Evolutionary conservation across 306 rosid species (phyloP).

Genomic region (Argentina anserina): DNA sequence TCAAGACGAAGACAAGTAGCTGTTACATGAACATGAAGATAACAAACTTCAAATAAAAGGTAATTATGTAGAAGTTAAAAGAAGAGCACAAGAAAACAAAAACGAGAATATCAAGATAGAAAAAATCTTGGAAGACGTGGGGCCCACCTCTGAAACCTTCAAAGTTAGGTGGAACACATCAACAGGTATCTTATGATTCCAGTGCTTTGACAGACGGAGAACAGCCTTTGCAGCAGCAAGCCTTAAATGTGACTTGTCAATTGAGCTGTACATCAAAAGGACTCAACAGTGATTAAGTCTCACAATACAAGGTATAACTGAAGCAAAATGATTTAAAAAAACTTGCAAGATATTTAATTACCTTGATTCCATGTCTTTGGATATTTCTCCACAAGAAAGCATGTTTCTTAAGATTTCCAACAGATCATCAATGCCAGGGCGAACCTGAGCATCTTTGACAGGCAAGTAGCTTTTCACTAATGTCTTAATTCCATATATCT

Average conservation of each 20-base stretch:
- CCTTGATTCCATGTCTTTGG: slow-evolving; percentile 79
- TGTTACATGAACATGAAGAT: slow-evolving; percentile 3
- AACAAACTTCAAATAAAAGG: background rate
- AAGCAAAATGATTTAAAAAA: background rate
- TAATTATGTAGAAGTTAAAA: slow-evolving; percentile 6
- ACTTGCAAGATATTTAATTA: slow-evolving; percentile 17
- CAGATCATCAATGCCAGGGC: slow-evolving; percentile 59
- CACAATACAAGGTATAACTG: background rate
- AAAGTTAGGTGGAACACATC: slow-evolving; percentile 76
- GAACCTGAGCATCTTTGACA: slow-evolving; percentile 89
- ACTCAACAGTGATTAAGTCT: slow-evolving; percentile 27
- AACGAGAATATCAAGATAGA: slow-evolving; percentile 24
- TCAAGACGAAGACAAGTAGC: slow-evolving; percentile 16
- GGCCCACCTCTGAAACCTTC: slow-evolving; percentile 70
- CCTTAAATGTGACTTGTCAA: slow-evolving; percentile 85
- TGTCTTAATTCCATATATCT: slow-evolving; percentile 89
- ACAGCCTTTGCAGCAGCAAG: slow-evolving; percentile 96
- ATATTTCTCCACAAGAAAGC: slow-evolving; percentile 78
- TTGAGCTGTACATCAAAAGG: slow-evolving; percentile 60
- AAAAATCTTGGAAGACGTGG: slow-evolving; percentile 18
- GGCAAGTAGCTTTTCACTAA: slow-evolving; percentile 90
- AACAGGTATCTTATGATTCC: slow-evolving; percentile 90
- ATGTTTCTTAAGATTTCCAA: slow-evolving; percentile 68
- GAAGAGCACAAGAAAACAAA: background rate
- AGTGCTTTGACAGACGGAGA: slow-evolving; percentile 76